phyloP scores from a whole-genome alignment of 2,329 filamentous ascomycete genomes.

The Madurella mycetomatis region DNA sequence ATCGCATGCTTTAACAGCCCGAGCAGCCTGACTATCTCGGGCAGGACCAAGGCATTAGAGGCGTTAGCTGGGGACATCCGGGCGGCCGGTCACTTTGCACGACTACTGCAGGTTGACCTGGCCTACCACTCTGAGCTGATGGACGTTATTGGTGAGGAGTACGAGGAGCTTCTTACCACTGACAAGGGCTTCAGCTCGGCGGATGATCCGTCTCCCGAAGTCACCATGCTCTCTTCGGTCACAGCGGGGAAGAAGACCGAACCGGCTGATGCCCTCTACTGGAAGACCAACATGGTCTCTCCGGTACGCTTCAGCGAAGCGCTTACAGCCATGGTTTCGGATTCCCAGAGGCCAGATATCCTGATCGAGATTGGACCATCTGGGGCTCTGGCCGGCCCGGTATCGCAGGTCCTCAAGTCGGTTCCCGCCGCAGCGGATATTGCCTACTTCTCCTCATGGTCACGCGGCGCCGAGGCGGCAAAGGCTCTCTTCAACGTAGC shows the following conservation, averaged over 20 bases:
- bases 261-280: conserved; percentile 21
- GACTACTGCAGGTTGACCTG: conserved; percentile 28
- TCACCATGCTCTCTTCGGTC: conserved; percentile 21
- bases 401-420: conserved; percentile 23
- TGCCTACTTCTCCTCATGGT: conserved; percentile 11
- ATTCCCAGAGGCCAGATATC: conserved; percentile 16
- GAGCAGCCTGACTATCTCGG: conserved; percentile 30
- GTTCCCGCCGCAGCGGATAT: background rate
- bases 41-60: conserved; percentile 16
- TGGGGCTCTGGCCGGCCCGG: conserved; percentile 11
- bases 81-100: conserved; percentile 26
- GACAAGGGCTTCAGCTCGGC: background rate
- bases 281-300: conserved; percentile 29
- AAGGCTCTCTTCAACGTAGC: conserved; percentile 22
- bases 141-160: conserved; percentile 15
- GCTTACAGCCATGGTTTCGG: conserved; percentile 9
- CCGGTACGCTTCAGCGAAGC: conserved; percentile 25
- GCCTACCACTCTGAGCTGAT: conserved; percentile 34
- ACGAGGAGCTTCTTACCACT: conserved; percentile 14
- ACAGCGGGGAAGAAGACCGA: conserved; percentile 4
- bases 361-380: conserved; percentile 23
- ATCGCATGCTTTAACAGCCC: conserved; percentile 30
- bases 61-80: conserved; percentile 17
- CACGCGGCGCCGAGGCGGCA: conserved; percentile 11
- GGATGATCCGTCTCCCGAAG: background rate